A percentile compares a stretch with the other conserved stretches of the same genome.
These are phyloP conservation scores for Aurinia saxatilis DNA, from an alignment of 345 rosid genomes.

Conservation along the genomic window DNA sequence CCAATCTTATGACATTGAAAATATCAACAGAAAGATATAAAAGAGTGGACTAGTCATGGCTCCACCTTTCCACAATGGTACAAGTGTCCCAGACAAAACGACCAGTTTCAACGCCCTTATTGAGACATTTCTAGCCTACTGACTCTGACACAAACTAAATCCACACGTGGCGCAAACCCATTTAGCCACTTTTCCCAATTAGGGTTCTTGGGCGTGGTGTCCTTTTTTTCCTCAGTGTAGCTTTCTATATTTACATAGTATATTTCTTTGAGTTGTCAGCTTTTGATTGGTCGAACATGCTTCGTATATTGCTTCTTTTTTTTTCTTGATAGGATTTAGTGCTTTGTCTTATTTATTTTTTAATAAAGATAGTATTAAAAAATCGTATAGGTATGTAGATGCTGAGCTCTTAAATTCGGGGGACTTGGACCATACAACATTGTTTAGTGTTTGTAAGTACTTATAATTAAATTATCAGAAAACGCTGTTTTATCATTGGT, in stretches of 20 bases:
- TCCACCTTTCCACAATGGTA: slow-evolving; percentile 4
- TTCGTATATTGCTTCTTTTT: no score
- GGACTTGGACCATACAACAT: not conserved
- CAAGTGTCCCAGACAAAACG: slow-evolving; percentile 25
- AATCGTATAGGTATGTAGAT: not conserved
- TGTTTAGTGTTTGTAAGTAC: not conserved
- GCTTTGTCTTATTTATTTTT: not conserved
- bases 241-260: not conserved
- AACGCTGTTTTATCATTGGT: not conserved
- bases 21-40: not conserved
- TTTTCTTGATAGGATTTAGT: not conserved
- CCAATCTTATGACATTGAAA: no score
- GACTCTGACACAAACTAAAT: not conserved
- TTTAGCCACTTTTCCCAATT: slow-evolving; percentile 8
- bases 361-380: not conserved
- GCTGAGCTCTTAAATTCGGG: not conserved
- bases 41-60: slow-evolving; percentile 9
- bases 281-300: slow-evolving; percentile 4
- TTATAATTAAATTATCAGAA: not conserved
- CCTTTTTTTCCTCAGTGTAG: not conserved
- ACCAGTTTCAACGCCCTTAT: slow-evolving; percentile 14
- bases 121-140: slow-evolving; percentile 8
- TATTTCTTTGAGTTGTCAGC: not conserved
- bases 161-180: slow-evolving; percentile 3
- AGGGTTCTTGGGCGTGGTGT: slow-evolving; percentile 11